phyloP scores from a whole-genome alignment of 2,329 filamentous ascomycete genomes.

The Calonectria multiphialidica region DNA sequence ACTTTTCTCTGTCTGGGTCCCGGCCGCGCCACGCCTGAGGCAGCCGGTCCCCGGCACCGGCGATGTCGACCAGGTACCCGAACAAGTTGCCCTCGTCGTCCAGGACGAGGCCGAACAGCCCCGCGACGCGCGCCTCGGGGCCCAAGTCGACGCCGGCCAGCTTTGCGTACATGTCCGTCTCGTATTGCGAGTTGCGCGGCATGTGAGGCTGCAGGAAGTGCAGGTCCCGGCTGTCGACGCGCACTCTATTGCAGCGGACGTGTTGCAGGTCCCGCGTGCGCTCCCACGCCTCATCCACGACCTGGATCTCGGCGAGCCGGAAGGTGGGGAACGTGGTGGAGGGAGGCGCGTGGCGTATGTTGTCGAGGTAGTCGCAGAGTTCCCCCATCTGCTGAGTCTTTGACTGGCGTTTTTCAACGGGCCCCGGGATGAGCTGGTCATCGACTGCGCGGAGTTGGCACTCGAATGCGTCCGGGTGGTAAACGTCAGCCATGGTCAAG shows the following conservation, averaged over 20 bases:
- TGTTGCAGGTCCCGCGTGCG: background rate
- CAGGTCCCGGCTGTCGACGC: background rate
- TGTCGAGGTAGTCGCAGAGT: background rate
- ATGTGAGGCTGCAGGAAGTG: background rate
- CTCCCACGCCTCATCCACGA: background rate
- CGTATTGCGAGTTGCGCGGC: background rate
- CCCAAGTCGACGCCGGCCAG: background rate
- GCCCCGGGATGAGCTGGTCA: background rate
- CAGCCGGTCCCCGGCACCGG: too few relatives aligned
- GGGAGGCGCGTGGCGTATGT: background rate
- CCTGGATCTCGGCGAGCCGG: background rate
- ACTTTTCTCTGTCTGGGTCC: background rate
- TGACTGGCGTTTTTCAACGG: background rate
- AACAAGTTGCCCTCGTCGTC: background rate
- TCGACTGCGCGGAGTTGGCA: background rate
- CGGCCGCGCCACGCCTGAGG: too few relatives aligned
- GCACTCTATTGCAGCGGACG: background rate
- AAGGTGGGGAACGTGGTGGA: background rate
- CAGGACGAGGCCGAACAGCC: background rate
- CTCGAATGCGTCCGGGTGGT: background rate
- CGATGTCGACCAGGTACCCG: background rate
- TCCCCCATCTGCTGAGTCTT: background rate
- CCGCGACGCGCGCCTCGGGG: background rate
- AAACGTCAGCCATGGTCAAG: conserved; percentile 8
- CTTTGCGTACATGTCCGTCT: background rate